Evolutionary conservation across 345 rosid species (phyloP), one percentile per base, ranked within the genome.

Genomic region (Citrus cavaleriei): DNA sequence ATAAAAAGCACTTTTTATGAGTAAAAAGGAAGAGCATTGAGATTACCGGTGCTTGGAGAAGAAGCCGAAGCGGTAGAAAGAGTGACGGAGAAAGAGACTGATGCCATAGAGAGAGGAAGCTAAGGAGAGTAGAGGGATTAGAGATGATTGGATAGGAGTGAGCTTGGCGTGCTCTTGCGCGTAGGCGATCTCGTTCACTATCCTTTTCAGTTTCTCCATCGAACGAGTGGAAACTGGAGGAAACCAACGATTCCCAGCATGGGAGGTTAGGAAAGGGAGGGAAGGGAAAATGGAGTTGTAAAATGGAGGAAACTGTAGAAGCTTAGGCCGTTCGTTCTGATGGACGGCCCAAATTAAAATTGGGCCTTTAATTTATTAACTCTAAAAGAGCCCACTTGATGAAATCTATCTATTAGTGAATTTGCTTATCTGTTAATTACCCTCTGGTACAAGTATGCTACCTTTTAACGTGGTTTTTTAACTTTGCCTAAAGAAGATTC

Each of bases 181-280:
- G 85, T 87, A 91, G 81, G 95, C 93, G 77, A 93, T 89, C 78
- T 90, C 93, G 35, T 79, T 88, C 86, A 88, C 92, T 13, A 77
- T 79, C 66, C 80, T 85, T 66, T 86, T 68, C 81, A 88, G 81
- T 81, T 81, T 91, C 87, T 91, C 95, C 92, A 91, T 89, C n/a
- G 27, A 66, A 18, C 37, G 14, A 32, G 42, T 32, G 69, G 14
- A 34, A 19, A 34, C 37, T 16, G 24, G 21, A 51, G 42, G 42
- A 7, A 13, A 2, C 1, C 51, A 46, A 46, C 51, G 51, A 46
- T 0, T 13, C 1, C 51, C 0, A 13, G 18, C 9, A 12, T 13
- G 18, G 18, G 10, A 0, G 5, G 5, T 46, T 12, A 12, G 16
- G 16, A 46, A 46, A 46, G 5, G 51, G 38, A 35, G 61, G 21